phyloP scores from a whole-genome alignment of 2,329 filamentous ascomycete species.

The Alternaria sp. region DNA sequence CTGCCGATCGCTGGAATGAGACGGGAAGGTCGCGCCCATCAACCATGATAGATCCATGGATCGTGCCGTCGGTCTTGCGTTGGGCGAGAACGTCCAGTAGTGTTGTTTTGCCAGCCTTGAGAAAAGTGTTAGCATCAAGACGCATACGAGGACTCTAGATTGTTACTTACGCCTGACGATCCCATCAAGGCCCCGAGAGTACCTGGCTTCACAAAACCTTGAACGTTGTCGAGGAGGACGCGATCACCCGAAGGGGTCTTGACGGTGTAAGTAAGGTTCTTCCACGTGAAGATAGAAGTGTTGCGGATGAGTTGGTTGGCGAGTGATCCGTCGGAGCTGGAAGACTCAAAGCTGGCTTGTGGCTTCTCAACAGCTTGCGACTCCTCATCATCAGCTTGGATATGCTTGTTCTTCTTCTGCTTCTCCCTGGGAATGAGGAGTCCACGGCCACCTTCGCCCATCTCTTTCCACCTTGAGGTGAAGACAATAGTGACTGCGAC shows the following conservation, averaged over 20 bases:
- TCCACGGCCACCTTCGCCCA: conserved; percentile 59
- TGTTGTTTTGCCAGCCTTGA: conserved; percentile 41
- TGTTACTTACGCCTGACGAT: conserved; percentile 26
- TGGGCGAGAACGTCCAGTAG: conserved; percentile 62
- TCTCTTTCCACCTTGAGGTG: conserved; percentile 65
- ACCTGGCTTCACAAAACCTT: conserved; percentile 62
- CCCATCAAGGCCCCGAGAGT: conserved; percentile 55
- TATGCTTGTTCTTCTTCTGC: conserved; percentile 24
- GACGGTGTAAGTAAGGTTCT: conserved; percentile 65
- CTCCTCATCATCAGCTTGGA: conserved; percentile 58
- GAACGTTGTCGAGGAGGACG: conserved; percentile 60
- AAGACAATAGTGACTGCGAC: conserved; percentile 64
- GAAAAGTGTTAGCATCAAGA: background rate
- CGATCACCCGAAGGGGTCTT: conserved; percentile 48
- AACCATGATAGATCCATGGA: conserved; percentile 80
- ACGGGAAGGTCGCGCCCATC: conserved; percentile 74
- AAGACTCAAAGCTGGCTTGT: background rate
- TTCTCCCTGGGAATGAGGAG: conserved; percentile 65
- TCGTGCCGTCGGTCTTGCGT: conserved; percentile 82
- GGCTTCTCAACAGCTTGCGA: conserved; percentile 37
- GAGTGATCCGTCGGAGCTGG: background rate
- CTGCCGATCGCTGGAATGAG: conserved; percentile 83
- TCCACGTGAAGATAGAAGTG: conserved; percentile 73
- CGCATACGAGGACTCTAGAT: background rate
- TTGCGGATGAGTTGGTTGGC: conserved; percentile 64